These are phyloP conservation scores for Scheffersomyces illinoinensis DNA, from an alignment of 1,139 yeast species.

Conservation along the genomic window DNA sequence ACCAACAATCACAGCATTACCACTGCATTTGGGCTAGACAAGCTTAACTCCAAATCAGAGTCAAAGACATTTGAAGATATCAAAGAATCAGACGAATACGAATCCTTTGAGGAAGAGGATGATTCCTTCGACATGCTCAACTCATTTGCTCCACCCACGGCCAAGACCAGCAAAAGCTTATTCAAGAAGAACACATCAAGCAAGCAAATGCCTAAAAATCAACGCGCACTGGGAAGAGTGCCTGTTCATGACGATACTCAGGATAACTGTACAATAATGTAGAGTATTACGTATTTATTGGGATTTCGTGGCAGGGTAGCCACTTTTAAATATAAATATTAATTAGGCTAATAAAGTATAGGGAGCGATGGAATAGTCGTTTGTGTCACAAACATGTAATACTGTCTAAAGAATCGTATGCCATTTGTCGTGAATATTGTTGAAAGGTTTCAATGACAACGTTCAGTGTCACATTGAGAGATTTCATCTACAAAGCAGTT, in stretches of 20 bases:
- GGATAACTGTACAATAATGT: constrained; percentile 3
- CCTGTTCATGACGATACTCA: background rate
- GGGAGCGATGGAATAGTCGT: background rate
- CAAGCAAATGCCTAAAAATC: background rate
- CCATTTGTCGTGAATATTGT: background rate
- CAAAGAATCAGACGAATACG: background rate
- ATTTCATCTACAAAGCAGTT: constrained; percentile 38
- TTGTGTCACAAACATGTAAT: background rate
- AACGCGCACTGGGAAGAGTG: background rate
- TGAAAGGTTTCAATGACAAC: constrained; percentile 16
- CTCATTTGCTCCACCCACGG: constrained; percentile 11
- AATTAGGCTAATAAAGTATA: background rate
- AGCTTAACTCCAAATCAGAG: background rate
- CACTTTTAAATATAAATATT: background rate
- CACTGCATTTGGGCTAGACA: background rate
- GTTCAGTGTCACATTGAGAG: constrained; percentile 37
- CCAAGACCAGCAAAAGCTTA: constrained; percentile 3
- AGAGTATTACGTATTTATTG: background rate
- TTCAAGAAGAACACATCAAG: background rate
- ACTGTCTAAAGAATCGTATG: background rate
- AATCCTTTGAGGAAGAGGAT: constrained; percentile 15
- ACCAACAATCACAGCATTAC: background rate
- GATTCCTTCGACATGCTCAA: constrained; percentile 14
- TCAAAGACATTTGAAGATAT: background rate
- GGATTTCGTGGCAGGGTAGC: background rate